Percentiles rank a stretch among this genome's conserved stretches.
Conservation (phyloP, 139 green algal genomes). For the Penium margaritaceum region DNA sequence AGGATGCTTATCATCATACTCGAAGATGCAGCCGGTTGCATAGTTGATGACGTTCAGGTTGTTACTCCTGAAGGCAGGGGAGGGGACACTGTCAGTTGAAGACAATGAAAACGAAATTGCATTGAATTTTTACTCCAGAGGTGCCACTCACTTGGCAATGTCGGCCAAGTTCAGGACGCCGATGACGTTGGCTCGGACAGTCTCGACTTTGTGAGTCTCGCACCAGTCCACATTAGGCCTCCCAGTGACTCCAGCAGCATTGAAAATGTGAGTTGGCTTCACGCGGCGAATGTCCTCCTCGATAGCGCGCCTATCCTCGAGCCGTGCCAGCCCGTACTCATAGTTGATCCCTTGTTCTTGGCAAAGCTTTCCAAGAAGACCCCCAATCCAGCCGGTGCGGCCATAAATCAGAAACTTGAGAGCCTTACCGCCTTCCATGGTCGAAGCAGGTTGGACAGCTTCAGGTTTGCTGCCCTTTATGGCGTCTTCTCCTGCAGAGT, state of each 20-base stretch:
- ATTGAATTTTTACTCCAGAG: not conserved
- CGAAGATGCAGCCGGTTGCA: conserved; percentile 95
- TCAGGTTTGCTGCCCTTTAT: not conserved
- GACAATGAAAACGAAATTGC: not conserved
- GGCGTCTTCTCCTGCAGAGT: not conserved
- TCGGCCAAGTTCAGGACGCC: conserved; percentile 84
- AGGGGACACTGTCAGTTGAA: not conserved
- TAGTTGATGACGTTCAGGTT: conserved; percentile 89
- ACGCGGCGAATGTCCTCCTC: conserved; percentile 79
- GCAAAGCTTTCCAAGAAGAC: conserved; percentile 42
- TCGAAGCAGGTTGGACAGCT: too few relatives aligned
- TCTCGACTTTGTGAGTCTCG: conserved; percentile 89
- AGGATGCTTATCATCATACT: conserved; percentile 78
- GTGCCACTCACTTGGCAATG: conserved; percentile 13
- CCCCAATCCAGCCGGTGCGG: conserved; percentile 45
- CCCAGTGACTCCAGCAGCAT: conserved; percentile 86
- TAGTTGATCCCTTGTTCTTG: conserved; percentile 59
- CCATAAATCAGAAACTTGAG: conserved; percentile 47
- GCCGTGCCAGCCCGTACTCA: conserved; percentile 69
- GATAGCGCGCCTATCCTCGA: conserved; percentile 78
- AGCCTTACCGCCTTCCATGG: too few relatives aligned
- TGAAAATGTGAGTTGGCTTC: conserved; percentile 90
- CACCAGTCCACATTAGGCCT: conserved; percentile 98
- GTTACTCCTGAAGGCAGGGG: too few relatives aligned
- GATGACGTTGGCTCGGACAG: conserved; percentile 87